These are phyloP conservation scores for Chamaecrista fasciculata DNA, from an alignment of 306 rosid genomes.

Conservation along the genomic window DNA sequence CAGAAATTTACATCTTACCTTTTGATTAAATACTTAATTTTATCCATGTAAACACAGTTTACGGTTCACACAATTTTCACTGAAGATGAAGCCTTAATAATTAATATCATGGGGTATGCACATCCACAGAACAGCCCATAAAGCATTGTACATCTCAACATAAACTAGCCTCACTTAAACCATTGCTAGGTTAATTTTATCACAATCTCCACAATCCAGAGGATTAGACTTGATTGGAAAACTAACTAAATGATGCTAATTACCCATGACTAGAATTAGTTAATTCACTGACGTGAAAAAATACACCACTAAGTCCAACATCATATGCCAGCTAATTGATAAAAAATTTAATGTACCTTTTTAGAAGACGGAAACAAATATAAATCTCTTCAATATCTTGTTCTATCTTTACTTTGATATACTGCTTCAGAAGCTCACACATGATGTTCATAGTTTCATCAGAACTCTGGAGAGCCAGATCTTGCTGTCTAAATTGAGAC, in stretches of 20 bases:
- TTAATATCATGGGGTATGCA: neutral
- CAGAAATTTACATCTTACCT: neutral
- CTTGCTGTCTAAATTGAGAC: conserved; percentile 45
- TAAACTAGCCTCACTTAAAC: conserved; percentile 1
- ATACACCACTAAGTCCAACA: conserved; percentile 22
- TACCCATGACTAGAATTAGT: neutral
- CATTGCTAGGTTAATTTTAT: conserved; percentile 7
- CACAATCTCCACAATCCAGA: conserved; percentile 11
- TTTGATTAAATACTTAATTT: neutral
- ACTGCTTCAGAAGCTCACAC: conserved; percentile 79
- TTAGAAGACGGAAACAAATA: conserved; percentile 76
- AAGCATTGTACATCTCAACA: neutral
- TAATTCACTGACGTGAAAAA: conserved; percentile 4
- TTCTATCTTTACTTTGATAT: conserved; percentile 61
- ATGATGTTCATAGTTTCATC: conserved; percentile 50
- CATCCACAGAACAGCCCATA: neutral
- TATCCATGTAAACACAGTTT: neutral
- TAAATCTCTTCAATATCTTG: conserved; percentile 85
- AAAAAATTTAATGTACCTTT: conserved; percentile 58
- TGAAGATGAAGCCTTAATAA: conserved; percentile 11
- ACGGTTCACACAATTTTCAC: neutral
- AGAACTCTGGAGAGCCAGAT: conserved; percentile 39
- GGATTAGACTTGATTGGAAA: conserved; percentile 12
- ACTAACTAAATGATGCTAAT: conserved; percentile 11
- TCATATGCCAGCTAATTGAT: conserved; percentile 18